Evolutionary conservation across 345 rosid species (phyloP), one percentile per base, ranked within the genome.

Genomic region (Pistacia vera): DNA sequence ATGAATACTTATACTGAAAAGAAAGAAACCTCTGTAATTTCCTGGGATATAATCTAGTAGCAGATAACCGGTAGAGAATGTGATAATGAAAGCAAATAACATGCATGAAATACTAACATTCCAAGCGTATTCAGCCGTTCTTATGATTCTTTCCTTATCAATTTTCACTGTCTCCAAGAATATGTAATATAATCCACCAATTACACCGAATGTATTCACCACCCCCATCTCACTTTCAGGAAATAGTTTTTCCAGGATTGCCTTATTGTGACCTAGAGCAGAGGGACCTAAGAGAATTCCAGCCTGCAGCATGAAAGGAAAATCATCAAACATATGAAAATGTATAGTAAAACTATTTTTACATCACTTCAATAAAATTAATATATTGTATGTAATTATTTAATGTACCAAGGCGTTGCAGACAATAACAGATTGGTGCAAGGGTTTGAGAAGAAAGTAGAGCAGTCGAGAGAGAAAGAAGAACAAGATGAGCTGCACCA

Each of bases 271-370:
- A 11, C 79, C 73, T 13, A 85, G 55, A n/a, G 65, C 75, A 0
- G 75, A 68, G 0, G 84, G 88, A 33, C 86, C 84, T 57, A 84
- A 20, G 16, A 75, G 18, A 5, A 82, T 57, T 25, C 82, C 88
- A 28, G 48, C 70, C 88, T 79, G 33, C 33, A 68, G 6, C 33
- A 30, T 30, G 62, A 56, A 49, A 49, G 13, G 13, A 30, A 30
- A 30, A 30, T 30, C 33, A 30, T 30, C 33, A 30, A 30, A 30
- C 33, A 30, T 30, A 30, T 30, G 33, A 30, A 30, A 30, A 30
- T 30, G 33, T 30, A 2, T 30, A 30, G 33, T 30, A 2, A 30
- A 30, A 30, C 33, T 30, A 30, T 30, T 30, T 30, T 30, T 30
- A 30, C 33, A 30, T 30, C 33, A 30, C 33, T 30, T 30, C 33